phyloP scores from a whole-genome alignment of 306 rosid genomes.

The Fagus sylvatica region DNA sequence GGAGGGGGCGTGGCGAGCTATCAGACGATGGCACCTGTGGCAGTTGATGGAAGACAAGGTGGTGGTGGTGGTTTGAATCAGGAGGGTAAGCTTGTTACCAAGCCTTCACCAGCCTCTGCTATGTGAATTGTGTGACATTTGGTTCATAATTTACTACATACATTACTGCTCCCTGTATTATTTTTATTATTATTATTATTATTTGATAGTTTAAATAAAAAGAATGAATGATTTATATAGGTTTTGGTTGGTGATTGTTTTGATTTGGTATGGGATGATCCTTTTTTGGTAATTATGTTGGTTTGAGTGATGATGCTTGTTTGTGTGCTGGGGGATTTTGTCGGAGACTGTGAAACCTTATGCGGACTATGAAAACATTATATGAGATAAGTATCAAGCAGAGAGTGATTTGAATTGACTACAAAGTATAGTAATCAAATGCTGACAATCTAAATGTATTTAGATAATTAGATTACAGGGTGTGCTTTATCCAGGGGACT shows the following conservation, averaged over 20 bases:
- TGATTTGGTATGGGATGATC: neutral
- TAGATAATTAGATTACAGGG: no score
- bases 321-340: conserved; percentile 36
- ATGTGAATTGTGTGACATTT: conserved; percentile 25
- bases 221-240: conserved; percentile 8
- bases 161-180: neutral
- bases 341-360: conserved; percentile 11
- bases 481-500: no score
- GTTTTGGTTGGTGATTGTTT: conserved; percentile 8
- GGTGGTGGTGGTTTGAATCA: conserved; percentile 31
- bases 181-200: neutral
- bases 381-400: no score
- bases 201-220: conserved; percentile 17
- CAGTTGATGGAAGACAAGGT: conserved; percentile 43
- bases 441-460: no score
- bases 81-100: conserved; percentile 46
- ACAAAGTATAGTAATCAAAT: no score
- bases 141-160: neutral
- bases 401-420: no score
- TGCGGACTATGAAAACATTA: neutral
- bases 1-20: conserved; percentile 34
- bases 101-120: conserved; percentile 35
- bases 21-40: conserved; percentile 38
- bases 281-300: conserved; percentile 15
- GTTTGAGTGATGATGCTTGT: conserved; percentile 40